Percentiles rank a stretch among this genome's conserved stretches.
Conservation (phyloP, 2,329 filamentous ascomycete species). For the Phoma herbarum region DNA sequence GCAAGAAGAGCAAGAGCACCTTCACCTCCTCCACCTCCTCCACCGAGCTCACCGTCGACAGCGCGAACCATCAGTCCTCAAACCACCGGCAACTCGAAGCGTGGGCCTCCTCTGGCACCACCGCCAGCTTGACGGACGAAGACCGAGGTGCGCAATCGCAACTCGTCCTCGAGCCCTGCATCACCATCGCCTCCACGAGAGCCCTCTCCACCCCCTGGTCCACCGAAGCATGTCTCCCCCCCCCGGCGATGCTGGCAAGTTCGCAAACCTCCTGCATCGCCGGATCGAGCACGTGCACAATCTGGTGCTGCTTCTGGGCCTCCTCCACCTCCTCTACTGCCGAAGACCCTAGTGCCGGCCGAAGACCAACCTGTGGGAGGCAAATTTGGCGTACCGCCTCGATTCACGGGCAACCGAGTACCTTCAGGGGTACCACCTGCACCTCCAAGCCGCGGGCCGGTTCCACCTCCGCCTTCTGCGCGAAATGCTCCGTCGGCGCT, state of each 20-base stretch:
- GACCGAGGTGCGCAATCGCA: constrained; percentile 53
- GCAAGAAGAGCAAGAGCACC: constrained; percentile 64
- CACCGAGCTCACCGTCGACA: constrained; percentile 56
- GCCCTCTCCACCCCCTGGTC: constrained; percentile 71
- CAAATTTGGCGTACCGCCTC: constrained; percentile 80
- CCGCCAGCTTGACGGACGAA: constrained; percentile 59
- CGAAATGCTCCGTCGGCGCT: constrained; percentile 52
- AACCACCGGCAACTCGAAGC: constrained; percentile 67
- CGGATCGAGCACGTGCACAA: constrained; percentile 60
- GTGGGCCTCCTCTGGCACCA: constrained; percentile 69
- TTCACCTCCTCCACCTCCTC: constrained; percentile 72
- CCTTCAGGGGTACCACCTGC: constrained; percentile 75
- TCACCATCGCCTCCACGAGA: constrained; percentile 72
- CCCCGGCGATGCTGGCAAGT: constrained; percentile 92
- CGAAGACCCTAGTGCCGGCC: constrained; percentile 69
- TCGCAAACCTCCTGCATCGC: constrained; percentile 63
- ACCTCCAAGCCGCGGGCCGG: constrained; percentile 74
- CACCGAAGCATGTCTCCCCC: constrained; percentile 76
- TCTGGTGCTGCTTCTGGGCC: constrained; percentile 63
- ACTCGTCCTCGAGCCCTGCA: constrained; percentile 64
- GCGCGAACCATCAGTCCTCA: constrained; percentile 65
- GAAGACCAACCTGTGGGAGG: constrained; percentile 61
- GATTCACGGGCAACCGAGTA: constrained; percentile 72
- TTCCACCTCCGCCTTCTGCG: constrained; percentile 64
- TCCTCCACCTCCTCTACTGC: constrained; percentile 70